phyloP scores from a whole-genome alignment of 345 rosid species.

The Diplotaxis tenuifolia region DNA sequence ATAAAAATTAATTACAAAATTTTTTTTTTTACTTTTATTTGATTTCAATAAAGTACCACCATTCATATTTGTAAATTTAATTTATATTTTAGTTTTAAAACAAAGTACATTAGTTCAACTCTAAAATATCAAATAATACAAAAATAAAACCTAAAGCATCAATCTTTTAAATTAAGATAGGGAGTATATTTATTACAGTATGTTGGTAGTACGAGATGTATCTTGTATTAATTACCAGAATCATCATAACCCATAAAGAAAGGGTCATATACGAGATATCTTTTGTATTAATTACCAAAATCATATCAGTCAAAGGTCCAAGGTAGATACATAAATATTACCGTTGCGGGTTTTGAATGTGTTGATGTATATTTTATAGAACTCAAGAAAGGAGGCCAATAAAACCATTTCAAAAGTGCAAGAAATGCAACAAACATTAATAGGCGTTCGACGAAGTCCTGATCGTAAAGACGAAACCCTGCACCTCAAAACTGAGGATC shows the following conservation, averaged over 20 bases:
- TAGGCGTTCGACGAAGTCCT: neutral
- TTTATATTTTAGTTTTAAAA: too few relatives aligned
- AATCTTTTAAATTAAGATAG: too few relatives aligned
- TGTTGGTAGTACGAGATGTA: conserved; percentile 11
- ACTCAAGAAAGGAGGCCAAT: neutral
- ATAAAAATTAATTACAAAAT: too few relatives aligned
- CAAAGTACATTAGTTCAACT: too few relatives aligned
- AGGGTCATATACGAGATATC: neutral
- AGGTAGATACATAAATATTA: neutral
- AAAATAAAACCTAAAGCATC: too few relatives aligned
- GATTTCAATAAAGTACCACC: too few relatives aligned
- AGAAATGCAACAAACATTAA: neutral
- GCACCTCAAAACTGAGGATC: neutral
- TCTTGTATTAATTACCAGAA: conserved; percentile 10
- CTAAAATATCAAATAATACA: too few relatives aligned
- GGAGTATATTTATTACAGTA: conserved; percentile 3
- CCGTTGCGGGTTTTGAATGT: neutral
- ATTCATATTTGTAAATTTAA: too few relatives aligned
- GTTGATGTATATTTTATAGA: neutral
- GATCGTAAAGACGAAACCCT: neutral
- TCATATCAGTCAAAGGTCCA: neutral
- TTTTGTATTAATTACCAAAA: conserved; percentile 17
- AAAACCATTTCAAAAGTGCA: neutral
- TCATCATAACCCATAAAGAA: neutral
- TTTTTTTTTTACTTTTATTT: too few relatives aligned